Evolutionary conservation across 2,329 filamentous ascomycete genomes (phyloP), one percentile per base, ranked within the genome.

Genomic region (Macrophomina pseudophaseolina): DNA sequence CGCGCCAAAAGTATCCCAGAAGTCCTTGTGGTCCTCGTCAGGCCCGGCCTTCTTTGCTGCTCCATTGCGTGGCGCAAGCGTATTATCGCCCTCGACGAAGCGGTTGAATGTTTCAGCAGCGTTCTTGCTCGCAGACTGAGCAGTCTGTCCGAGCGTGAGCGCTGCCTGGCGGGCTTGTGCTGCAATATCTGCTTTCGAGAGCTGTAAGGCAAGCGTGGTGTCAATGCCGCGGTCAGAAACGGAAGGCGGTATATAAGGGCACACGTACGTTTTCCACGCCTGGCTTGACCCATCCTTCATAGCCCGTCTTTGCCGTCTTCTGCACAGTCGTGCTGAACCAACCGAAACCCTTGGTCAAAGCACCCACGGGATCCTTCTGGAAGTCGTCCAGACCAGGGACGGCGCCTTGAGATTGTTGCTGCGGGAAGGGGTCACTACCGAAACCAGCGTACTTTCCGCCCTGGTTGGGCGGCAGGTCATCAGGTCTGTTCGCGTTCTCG

Each of bases 361-460:
- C 93, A 1, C 88, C 94, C 69, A 98, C 84, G 0, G 95, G 94
- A 76, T 99, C 95, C 75, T 90, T 91, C 79, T 97, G 93, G 75
- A 98, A 87, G 65, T 98, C 94, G 65, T 95, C 90, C n/a, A 95
- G 82, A 12, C 88, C 88, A 0, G 91, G 91, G 32, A 91, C 80
- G 11, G 78, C 79, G 49, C 77, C 78, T 40, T 78, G 78, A 64
- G 74, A 76, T 70, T 71, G 79, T 72, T 70, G 83, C 79, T 62
- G 78, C 18, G 87, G 83, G 64, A 83, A 84, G 32, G 91, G 87
- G 59, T 89, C 88, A 75, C 90, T 97, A 42, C 95, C 95, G 78
- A 99, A 99, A 0, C 95, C 95, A 11, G 83, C 86, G 75, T 93
- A 99, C 79, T 97, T 97, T 11, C 95, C 95, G 68, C 95, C 95